Evolutionary conservation across 2,329 filamentous ascomycete species (phyloP).

Genomic region (Periconia macrospinosa): DNA sequence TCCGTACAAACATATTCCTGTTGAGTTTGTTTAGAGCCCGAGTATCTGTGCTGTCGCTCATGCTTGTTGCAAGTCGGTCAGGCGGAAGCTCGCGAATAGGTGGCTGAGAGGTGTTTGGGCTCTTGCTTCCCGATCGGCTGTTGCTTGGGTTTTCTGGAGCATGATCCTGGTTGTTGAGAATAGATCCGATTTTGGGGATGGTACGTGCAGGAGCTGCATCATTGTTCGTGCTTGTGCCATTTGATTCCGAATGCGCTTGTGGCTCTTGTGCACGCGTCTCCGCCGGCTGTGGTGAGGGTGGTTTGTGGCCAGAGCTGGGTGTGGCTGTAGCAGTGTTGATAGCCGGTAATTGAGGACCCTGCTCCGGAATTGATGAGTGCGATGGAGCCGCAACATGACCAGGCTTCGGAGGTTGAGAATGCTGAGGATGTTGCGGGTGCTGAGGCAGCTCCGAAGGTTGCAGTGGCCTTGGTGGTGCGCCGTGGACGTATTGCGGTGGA

Average conservation of each 20-base stretch:
- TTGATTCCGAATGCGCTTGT: constrained; percentile 42
- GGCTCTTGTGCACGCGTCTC: constrained; percentile 49
- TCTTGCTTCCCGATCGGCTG: constrained; percentile 47
- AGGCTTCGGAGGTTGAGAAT: constrained; percentile 41
- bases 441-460: constrained; percentile 37
- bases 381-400: constrained; percentile 21
- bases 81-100: constrained; percentile 36
- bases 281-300: constrained; percentile 31
- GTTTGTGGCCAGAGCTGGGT: constrained; percentile 22
- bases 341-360: constrained; percentile 40
- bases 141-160: constrained; percentile 33
- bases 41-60: constrained; percentile 34
- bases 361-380: constrained; percentile 28
- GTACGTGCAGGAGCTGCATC: constrained; percentile 36
- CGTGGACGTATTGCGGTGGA: constrained; percentile 39
- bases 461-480: constrained; percentile 43
- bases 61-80: constrained; percentile 30
- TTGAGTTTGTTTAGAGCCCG: constrained; percentile 38
- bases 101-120: constrained; percentile 36
- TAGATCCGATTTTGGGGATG: constrained; percentile 50
- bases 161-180: constrained; percentile 34
- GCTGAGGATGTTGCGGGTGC: background rate
- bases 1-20: constrained; percentile 34
- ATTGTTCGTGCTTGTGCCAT: constrained; percentile 24
- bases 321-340: constrained; percentile 28